phyloP scores from a whole-genome alignment of 805 yeast genomes.

The Blastobotrys chiropterorum region DNA sequence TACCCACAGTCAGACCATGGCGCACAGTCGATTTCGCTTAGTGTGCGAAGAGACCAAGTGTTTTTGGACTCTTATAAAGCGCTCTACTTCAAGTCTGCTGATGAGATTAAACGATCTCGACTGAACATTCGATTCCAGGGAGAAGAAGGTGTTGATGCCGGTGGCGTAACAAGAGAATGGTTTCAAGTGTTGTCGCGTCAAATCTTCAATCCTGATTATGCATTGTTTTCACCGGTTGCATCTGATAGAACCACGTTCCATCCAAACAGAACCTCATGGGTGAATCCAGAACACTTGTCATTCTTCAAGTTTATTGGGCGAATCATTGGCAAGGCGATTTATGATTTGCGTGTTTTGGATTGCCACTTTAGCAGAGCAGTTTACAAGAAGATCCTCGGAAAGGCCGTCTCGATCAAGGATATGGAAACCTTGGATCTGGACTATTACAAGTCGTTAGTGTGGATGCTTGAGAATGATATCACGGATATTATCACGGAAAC shows the following conservation, averaged over 20 bases:
- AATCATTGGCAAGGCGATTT: constrained; percentile 89
- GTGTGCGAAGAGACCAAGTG: constrained; percentile 81
- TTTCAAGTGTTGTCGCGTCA: constrained; percentile 88
- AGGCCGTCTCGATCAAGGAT: constrained; percentile 78
- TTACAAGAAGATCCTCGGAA: constrained; percentile 77
- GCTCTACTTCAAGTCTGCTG: constrained; percentile 68
- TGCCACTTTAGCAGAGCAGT: constrained; percentile 95
- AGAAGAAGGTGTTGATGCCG: constrained; percentile 96
- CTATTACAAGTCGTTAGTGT: constrained; percentile 82
- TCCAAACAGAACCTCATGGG: constrained; percentile 87
- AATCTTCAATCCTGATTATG: constrained; percentile 94
- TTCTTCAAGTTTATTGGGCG: constrained; percentile 93
- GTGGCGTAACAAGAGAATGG: constrained; percentile 98
- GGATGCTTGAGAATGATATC: constrained; percentile 97
- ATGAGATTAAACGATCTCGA: constrained; percentile 64
- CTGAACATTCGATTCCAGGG: constrained; percentile 82
- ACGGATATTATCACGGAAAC: constrained; percentile 94
- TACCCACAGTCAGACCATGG: constrained; percentile 35
- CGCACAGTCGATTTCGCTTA: constrained; percentile 43
- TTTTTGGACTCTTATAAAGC: constrained; percentile 86
- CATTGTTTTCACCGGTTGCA: constrained; percentile 83
- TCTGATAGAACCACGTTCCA: constrained; percentile 92
- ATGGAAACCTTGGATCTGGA: constrained; percentile 91
- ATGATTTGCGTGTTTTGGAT: constrained; percentile 78
- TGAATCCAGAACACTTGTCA: constrained; percentile 87